phyloP scores from a whole-genome alignment of 805 yeast species.

The Kodamaea hsintzibuensis region DNA sequence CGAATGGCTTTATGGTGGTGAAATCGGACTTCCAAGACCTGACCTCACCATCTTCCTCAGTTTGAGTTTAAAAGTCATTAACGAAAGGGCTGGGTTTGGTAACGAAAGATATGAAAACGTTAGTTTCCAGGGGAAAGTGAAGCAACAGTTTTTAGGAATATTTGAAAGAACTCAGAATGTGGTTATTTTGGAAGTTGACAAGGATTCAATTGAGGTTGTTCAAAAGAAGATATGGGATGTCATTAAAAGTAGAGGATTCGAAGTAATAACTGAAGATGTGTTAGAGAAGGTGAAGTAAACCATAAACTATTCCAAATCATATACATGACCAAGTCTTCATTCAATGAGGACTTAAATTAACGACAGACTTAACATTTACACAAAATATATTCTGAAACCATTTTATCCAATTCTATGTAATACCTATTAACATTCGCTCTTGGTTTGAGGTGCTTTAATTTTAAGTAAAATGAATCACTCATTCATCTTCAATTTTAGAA shows the following conservation, averaged over 20 bases:
- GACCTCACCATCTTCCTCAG: constrained; percentile 80
- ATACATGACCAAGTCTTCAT: no score
- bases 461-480: no score
- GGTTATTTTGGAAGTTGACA: constrained; percentile 58
- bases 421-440: no score
- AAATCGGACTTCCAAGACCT: constrained; percentile 81
- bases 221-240: constrained; percentile 43
- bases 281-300: neutral
- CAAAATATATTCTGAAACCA: no score
- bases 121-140: constrained; percentile 75
- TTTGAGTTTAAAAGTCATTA: constrained; percentile 45
- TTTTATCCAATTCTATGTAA: no score
- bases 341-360: no score
- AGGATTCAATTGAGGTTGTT: constrained; percentile 58
- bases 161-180: constrained; percentile 36
- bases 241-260: constrained; percentile 11
- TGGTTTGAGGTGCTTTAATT: no score
- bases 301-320: no score
- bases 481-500: no score
- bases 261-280: neutral
- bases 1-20: constrained; percentile 82
- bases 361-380: no score
- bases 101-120: constrained; percentile 85
- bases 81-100: constrained; percentile 78
- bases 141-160: constrained; percentile 53